Conservation (phyloP, 352 stramenopile species). For the Globisporangium apiculatum region DNA sequence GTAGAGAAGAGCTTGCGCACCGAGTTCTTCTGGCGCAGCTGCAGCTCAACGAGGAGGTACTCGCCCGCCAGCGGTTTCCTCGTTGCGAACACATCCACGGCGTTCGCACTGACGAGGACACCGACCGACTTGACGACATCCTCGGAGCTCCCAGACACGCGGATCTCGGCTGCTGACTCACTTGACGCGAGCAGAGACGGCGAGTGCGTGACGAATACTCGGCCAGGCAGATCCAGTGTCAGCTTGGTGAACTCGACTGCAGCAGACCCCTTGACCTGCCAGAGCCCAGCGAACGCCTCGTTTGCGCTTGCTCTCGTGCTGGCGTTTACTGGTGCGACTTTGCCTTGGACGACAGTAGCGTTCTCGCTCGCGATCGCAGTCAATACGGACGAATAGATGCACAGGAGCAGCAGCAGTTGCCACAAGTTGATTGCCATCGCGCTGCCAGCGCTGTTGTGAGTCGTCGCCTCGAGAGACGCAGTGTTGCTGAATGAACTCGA, state of each 20-base stretch:
- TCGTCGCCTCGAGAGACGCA: not conserved
- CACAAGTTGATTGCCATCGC: not conserved
- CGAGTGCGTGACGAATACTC: slow-evolving; percentile 3
- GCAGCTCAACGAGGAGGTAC: slow-evolving; percentile 1
- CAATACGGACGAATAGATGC: not conserved
- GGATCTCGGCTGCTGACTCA: slow-evolving; percentile 1
- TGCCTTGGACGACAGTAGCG: not conserved
- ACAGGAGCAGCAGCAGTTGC: not conserved
- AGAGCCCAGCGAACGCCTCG: not conserved
- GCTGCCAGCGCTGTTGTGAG: not conserved
- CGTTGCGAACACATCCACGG: not conserved
- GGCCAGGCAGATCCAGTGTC: not conserved
- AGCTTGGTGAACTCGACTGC: not conserved
- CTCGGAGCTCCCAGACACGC: slow-evolving; percentile 1
- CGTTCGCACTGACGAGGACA: not conserved
- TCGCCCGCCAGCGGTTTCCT: not conserved
- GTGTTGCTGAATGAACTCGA: not conserved
- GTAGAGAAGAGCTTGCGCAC: slow-evolving; percentile 5
- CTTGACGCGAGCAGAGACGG: not conserved
- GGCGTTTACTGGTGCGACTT: not conserved
- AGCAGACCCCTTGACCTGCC: not conserved
- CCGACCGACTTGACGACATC: slow-evolving; percentile 2
- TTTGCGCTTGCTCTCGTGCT: not conserved
- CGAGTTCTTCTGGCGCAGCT: slow-evolving; percentile 2
- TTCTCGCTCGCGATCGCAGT: slow-evolving; percentile 1